Base-by-base conservation (phyloP, 495 filamentous ascomycete species). In the Penicillium canescens region DNA sequence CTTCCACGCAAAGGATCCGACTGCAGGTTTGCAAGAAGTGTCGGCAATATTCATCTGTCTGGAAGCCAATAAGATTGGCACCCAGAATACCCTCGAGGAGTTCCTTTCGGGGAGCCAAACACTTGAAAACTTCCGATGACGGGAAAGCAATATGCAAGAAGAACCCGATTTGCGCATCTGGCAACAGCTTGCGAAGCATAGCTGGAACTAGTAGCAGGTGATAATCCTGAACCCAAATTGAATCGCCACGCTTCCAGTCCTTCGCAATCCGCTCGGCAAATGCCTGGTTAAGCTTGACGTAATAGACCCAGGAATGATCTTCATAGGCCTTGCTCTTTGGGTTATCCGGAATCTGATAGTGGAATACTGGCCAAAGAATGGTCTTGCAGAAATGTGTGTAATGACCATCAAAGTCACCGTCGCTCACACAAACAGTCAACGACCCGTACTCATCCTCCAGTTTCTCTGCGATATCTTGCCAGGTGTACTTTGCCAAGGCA, bases 321-420 rank as follows among this genome's bases (percentile, higher is more conserved):
- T 92, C 86, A 63, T 96, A 97, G 0, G 92, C 92, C 75, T 96
- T 96, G 83, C 90, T 96, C 78, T 96, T 96, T 10, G 92, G 92
- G 66, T 94, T 92, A 67, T 96, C 92, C 2, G 92, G 92, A 55
- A 96, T 94, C 68, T 95, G 91, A 68, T 97, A 96, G 69, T 97
- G 91, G 69, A 96, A 95, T 34, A 96, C 91, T 6, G 89, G 89
- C 88, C 88, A 92, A 18, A 93, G 80, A 42, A 92, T 89, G 65
- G 90, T 85, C 66, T 96, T 96, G 81, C 90, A 96, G 57, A 91
- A 96, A 69, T 96, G 91, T 10, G 84, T 82, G 62, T 97, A 97
- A 69, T 96, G 91, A 3, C 92, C 91, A 61, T 96, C 88, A 41
- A 96, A 91, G 63, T 96, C 91, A 57, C 83, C 87, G 67, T 97